Conservation (phyloP, 441 rosid species). For the Cnidoscolus chayamansa region DNA sequence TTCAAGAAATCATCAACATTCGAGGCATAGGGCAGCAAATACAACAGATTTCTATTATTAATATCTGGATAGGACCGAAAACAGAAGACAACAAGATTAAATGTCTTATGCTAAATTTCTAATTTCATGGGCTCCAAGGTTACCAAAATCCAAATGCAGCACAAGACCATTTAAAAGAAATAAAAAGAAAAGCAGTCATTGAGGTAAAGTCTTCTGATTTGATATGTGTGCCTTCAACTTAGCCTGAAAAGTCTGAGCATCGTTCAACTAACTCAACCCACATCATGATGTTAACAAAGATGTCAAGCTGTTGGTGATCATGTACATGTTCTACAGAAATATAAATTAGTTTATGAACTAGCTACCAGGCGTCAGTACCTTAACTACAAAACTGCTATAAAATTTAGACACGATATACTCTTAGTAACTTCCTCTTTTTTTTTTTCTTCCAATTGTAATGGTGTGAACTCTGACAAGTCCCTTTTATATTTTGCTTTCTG, state of each 20-base stretch:
- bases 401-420: background rate
- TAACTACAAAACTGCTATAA: background rate
- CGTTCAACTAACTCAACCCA: background rate
- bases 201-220: background rate
- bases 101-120: background rate
- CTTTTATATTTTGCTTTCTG: background rate
- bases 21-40: background rate
- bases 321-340: background rate
- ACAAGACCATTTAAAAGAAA: background rate
- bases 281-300: conserved; percentile 1
- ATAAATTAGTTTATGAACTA: background rate
- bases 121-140: background rate
- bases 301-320: background rate
- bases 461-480: background rate
- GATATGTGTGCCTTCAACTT: background rate
- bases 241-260: background rate
- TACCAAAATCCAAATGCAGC: background rate
- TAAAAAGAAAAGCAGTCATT: background rate
- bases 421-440: background rate
- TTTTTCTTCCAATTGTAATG: background rate
- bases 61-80: too few species aligned
- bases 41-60: background rate
- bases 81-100: too few species aligned
- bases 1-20: background rate
- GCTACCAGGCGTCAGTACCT: background rate